A percentile compares a stretch with the other conserved stretches of the same genome.
Evolutionary conservation across 1,139 yeast genomes (phyloP).

Genomic region (Wickerhamiella pararugosa): DNA sequence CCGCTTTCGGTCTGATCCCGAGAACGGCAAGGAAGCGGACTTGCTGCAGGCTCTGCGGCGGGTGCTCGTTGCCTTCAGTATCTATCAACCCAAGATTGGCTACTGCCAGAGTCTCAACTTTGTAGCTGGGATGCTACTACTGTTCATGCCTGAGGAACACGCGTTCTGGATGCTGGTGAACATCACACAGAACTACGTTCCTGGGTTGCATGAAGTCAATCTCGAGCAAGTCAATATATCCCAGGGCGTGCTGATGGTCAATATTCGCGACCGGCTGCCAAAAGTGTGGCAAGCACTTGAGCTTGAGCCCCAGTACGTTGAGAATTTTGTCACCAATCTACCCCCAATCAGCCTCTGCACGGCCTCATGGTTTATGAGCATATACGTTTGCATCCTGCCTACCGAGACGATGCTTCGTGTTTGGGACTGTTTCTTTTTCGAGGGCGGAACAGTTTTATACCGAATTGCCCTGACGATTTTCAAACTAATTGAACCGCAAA

Average conservation of each 20-base stretch:
- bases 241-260: conserved; percentile 85
- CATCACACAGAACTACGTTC: conserved; percentile 68
- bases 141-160: conserved; percentile 77
- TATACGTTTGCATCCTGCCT: conserved; percentile 77
- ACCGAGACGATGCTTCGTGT: conserved; percentile 74
- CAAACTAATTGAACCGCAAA: conserved; percentile 56
- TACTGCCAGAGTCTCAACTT: conserved; percentile 92
- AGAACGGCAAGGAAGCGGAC: conserved; percentile 34
- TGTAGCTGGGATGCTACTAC: conserved; percentile 66
- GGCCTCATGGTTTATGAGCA: conserved; percentile 96
- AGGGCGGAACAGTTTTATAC: conserved; percentile 77
- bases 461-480: conserved; percentile 73
- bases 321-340: conserved; percentile 53
- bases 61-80: conserved; percentile 70
- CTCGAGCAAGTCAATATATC: conserved; percentile 91
- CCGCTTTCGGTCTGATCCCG: conserved; percentile 39
- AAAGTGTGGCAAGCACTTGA: conserved; percentile 52
- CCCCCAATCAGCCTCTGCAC: conserved; percentile 92
- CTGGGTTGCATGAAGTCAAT: conserved; percentile 81
- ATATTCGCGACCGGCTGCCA: conserved; percentile 73
- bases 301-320: conserved; percentile 30
- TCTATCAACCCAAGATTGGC: conserved; percentile 79
- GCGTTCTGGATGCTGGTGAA: conserved; percentile 95
- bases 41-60: conserved; percentile 61
- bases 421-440: conserved; percentile 92